Conservation (phyloP, 257 asterid genomes). For the Rhazya stricta region DNA sequence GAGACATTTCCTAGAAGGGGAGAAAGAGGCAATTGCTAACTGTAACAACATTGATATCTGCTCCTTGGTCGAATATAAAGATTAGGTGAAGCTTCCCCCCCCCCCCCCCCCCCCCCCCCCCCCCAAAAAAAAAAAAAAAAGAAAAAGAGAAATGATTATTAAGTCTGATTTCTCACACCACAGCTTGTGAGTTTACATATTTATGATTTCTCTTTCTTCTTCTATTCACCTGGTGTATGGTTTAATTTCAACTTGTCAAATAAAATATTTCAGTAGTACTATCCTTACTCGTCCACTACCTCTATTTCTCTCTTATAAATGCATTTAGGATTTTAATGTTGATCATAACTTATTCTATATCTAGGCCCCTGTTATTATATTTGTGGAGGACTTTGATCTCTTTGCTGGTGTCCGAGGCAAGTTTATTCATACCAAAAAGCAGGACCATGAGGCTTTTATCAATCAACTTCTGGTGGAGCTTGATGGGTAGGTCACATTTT, state of each 20-base stretch:
- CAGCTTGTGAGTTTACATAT: neutral
- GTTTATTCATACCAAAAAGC: slow-evolving; percentile 80
- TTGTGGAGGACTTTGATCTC: slow-evolving; percentile 96
- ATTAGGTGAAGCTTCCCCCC: neutral
- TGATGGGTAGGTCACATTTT: slow-evolving; percentile 62
- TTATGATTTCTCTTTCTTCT: neutral
- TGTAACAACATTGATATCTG: neutral
- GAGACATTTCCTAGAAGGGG: neutral
- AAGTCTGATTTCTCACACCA: neutral
- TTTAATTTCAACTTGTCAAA: neutral
- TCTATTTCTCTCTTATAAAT: neutral
- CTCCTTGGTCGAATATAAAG: neutral
- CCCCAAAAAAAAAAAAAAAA: neutral
- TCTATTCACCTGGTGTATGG: neutral
- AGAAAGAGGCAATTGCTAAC: neutral
- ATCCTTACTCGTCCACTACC: neutral
- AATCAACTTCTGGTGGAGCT: slow-evolving; percentile 98
- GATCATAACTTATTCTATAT: slow-evolving; percentile 11
- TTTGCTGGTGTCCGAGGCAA: slow-evolving; percentile 98
- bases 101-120: neutral
- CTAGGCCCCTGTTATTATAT: slow-evolving; percentile 97
- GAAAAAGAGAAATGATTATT: neutral
- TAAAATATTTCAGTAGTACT: neutral
- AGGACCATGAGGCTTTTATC: slow-evolving; percentile 97
- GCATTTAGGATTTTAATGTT: neutral